A percentile compares a stretch with the other conserved stretches of the same genome.
Evolutionary conservation across 768 basidiomycete species (phyloP).

Genomic region (Gyrodon lividus): DNA sequence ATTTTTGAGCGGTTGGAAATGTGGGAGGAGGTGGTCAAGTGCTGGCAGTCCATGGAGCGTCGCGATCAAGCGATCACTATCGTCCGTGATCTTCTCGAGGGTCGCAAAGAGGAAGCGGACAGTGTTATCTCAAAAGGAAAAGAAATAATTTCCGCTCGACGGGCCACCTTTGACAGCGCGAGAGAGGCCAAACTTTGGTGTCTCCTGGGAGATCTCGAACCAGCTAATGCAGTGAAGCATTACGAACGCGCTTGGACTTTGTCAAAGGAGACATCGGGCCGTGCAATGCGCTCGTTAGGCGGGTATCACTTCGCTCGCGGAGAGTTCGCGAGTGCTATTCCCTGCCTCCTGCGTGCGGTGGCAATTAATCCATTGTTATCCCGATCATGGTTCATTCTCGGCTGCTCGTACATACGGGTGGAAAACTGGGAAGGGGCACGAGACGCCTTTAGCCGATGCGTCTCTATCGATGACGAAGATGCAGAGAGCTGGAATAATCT

Average conservation of each 20-base stretch:
- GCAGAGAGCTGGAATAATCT: constrained; percentile 98
- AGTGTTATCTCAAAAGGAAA: constrained; percentile 63
- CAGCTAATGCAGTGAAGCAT: constrained; percentile 62
- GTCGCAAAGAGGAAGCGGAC: constrained; percentile 81
- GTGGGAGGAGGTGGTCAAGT: constrained; percentile 97
- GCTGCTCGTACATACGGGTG: constrained; percentile 79
- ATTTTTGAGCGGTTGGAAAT: constrained; percentile 94
- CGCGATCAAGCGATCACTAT: constrained; percentile 76
- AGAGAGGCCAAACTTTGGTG: constrained; percentile 94
- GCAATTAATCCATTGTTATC: constrained; percentile 84
- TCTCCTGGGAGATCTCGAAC: constrained; percentile 89
- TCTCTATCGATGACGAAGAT: constrained; percentile 92
- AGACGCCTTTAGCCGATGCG: constrained; percentile 82
- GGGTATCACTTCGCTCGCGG: constrained; percentile 73
- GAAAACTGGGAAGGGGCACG: constrained; percentile 85
- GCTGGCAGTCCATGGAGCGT: constrained; percentile 79
- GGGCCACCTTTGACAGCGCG: constrained; percentile 53
- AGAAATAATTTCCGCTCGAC: constrained; percentile 40
- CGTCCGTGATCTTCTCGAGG: constrained; percentile 83
- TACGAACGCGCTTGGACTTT: constrained; percentile 85
- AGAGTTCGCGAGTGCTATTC: constrained; percentile 61
- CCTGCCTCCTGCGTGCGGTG: constrained; percentile 71
- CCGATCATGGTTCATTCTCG: constrained; percentile 97
- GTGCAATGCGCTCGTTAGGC: constrained; percentile 91
- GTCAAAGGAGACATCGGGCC: constrained; percentile 76